Conservation (phyloP, 169 alveolate genomes). For the Eimeria acervulina region DNA sequence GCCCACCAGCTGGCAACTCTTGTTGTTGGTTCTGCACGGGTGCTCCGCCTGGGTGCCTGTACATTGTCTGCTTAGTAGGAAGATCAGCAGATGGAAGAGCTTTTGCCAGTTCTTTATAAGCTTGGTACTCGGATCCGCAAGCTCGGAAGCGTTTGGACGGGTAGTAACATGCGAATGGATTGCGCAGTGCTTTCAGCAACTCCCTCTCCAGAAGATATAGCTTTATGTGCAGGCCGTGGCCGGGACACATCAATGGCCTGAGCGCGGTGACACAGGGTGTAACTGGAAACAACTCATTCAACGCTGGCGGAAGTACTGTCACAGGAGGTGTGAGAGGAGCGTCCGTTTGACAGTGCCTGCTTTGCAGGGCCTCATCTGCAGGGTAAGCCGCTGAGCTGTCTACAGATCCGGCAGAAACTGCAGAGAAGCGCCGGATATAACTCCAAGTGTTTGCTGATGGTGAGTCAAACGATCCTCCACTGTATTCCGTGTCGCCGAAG, state of each 20-base stretch:
- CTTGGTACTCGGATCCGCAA: conserved; percentile 14
- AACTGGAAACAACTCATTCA: conserved; percentile 41
- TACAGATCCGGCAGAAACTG: conserved; percentile 61
- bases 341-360: no score
- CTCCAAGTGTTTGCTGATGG: conserved; percentile 40
- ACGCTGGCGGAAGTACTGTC: conserved; percentile 55
- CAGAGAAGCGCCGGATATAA: conserved; percentile 51
- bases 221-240: conserved; percentile 7
- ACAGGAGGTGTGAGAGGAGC: not conserved
- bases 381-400: conserved; percentile 25
- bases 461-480: not conserved
- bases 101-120: not conserved
- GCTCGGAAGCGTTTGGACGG: conserved; percentile 65
- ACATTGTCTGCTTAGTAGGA: not conserved
- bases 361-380: not conserved
- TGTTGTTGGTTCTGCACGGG: not conserved
- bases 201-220: conserved; percentile 61
- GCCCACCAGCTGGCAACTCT: not conserved
- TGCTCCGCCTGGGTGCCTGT: not conserved
- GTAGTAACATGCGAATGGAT: conserved; percentile 72
- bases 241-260: conserved; percentile 46
- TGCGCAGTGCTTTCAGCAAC: conserved; percentile 47
- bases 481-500: not conserved
- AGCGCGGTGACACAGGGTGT: conserved; percentile 14
- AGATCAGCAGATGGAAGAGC: not conserved